phyloP scores from a whole-genome alignment of 129 eudicot genomes.

The Chrysanthemum seticuspe region DNA sequence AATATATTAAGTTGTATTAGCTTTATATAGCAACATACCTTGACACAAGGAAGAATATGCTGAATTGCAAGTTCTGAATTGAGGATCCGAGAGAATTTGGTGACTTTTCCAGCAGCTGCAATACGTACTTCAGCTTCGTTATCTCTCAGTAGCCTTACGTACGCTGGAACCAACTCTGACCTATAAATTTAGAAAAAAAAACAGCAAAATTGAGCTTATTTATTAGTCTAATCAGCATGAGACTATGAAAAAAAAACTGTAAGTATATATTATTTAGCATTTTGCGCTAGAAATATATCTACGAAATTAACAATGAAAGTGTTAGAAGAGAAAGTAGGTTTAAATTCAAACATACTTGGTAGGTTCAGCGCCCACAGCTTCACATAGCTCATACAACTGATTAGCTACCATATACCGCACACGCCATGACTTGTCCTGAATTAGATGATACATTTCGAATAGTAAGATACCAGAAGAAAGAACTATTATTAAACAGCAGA shows the following conservation, averaged over 20 bases:
- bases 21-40: slow-evolving; percentile 40
- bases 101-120: slow-evolving; percentile 98
- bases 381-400: slow-evolving; percentile 92
- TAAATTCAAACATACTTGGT: slow-evolving; percentile 52
- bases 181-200: slow-evolving; percentile 42
- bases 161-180: slow-evolving; percentile 92
- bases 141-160: slow-evolving; percentile 89
- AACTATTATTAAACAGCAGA: not conserved
- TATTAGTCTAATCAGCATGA: not conserved
- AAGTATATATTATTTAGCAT: not conserved
- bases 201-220: not conserved
- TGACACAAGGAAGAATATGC: slow-evolving; percentile 93
- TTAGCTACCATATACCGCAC: slow-evolving; percentile 99
- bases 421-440: slow-evolving; percentile 99
- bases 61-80: slow-evolving; percentile 82
- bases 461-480: slow-evolving; percentile 16
- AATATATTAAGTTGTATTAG: not conserved
- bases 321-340: not conserved
- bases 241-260: not conserved
- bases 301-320: not conserved
- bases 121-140: slow-evolving; percentile 98
- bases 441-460: slow-evolving; percentile 5
- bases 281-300: not conserved
- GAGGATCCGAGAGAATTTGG: slow-evolving; percentile 80
- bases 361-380: slow-evolving; percentile 96